phyloP scores from a whole-genome alignment of 495 filamentous ascomycete genomes.

The Tirmania nivea region DNA sequence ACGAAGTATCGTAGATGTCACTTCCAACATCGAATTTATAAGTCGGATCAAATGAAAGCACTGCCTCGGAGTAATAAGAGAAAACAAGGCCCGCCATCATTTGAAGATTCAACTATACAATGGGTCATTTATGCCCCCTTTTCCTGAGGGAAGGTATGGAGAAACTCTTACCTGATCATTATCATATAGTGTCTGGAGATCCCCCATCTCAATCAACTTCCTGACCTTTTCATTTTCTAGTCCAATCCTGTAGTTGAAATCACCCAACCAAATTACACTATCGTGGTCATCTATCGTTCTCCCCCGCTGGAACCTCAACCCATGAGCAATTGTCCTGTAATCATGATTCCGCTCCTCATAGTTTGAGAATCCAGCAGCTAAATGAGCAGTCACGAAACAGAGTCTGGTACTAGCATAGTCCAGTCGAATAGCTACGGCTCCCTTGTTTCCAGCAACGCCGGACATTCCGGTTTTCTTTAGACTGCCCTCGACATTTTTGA shows the following conservation, averaged over 20 bases:
- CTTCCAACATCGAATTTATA: conserved; percentile 85
- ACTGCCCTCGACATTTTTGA: conserved; percentile 91
- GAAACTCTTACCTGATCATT: conserved; percentile 61
- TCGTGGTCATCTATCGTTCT: conserved; percentile 80
- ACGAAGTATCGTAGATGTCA: conserved; percentile 84
- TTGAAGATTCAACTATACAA: conserved; percentile 60
- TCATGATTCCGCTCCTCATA: conserved; percentile 91
- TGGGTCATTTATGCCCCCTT: not conserved
- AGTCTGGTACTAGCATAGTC: conserved; percentile 54
- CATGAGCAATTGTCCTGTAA: conserved; percentile 67
- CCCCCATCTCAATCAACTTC: conserved; percentile 41
- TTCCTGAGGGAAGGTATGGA: not conserved
- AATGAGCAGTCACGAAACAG: conserved; percentile 90
- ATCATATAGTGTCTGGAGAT: conserved; percentile 62
- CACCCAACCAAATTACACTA: conserved; percentile 87
- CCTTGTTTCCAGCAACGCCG: conserved; percentile 95
- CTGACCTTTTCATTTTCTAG: conserved; percentile 58
- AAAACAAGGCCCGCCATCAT: conserved; percentile 86
- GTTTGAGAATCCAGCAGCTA: conserved; percentile 91
- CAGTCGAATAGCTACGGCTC: conserved; percentile 87
- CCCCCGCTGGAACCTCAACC: conserved; percentile 76
- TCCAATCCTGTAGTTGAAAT: conserved; percentile 97
- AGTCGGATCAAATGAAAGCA: conserved; percentile 68
- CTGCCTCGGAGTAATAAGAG: conserved; percentile 70
- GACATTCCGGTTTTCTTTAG: conserved; percentile 97